These are phyloP conservation scores for Chlorella sorokiniana DNA, from an alignment of 139 green algal species.

Conservation along the genomic window DNA sequence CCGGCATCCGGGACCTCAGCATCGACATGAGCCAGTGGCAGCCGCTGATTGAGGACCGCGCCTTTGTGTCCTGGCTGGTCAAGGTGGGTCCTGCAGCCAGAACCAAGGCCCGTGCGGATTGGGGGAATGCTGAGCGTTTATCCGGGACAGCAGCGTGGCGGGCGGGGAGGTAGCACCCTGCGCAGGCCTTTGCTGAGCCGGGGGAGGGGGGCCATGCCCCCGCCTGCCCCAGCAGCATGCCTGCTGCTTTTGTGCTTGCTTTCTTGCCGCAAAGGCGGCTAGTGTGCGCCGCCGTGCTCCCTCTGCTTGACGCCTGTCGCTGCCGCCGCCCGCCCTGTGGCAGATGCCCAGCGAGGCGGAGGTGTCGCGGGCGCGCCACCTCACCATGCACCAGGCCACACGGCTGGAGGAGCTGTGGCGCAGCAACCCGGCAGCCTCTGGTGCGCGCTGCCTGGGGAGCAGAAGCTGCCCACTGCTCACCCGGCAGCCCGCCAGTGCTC, in stretches of 20 bases:
- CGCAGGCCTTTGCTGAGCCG: too few relatives aligned
- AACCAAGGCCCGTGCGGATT: too few relatives aligned
- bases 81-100: slow-evolving; percentile 48
- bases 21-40: slow-evolving; percentile 89
- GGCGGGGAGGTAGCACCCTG: too few relatives aligned
- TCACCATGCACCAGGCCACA: slow-evolving; percentile 70
- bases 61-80: slow-evolving; percentile 93
- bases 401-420: slow-evolving; percentile 93
- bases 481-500: too few relatives aligned
- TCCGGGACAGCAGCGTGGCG: neutral
- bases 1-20: slow-evolving; percentile 82
- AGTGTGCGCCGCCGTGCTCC: neutral
- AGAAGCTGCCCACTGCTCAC: too few relatives aligned
- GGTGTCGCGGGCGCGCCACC: slow-evolving; percentile 65
- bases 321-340: slow-evolving; percentile 38
- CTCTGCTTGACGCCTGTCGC: neutral
- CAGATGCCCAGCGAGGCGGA: slow-evolving; percentile 70
- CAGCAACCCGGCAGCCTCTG: slow-evolving; percentile 54
- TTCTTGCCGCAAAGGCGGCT: neutral
- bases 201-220: too few relatives aligned
- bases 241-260: too few relatives aligned
- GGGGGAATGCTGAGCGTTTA: neutral
- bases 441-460: neutral
- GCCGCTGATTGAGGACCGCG: slow-evolving; percentile 91
- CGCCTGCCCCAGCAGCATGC: too few relatives aligned